Evolutionary conservation across 345 rosid genomes (phyloP), one percentile per base, ranked within the genome.

Genomic region (Eucalyptus erythrocorys): DNA sequence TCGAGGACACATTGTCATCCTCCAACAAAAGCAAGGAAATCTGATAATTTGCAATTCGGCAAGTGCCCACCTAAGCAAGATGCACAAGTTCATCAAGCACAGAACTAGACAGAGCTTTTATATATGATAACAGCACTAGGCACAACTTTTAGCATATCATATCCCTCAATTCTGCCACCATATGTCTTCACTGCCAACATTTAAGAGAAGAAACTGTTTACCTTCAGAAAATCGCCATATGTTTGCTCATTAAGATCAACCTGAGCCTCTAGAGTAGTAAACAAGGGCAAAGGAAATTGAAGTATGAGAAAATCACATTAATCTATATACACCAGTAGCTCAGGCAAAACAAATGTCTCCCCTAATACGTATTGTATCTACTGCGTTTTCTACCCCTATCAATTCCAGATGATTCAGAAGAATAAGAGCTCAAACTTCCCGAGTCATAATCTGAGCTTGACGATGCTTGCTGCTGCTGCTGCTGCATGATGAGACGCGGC

Each of bases 401-500:
- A n/a, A 86, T 45, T 32, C 48, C 86, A 42, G 57, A 81, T 13
- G 61, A 88, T 34, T 85, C 90, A 19, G 90, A 68, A 6, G 16
- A 89, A 48, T 96, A 93, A 34, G 95, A 64, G 37, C 90, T 94
- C 1, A 93, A 93, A 79, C 92, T 94, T 4, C 87, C 90, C 66
- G 91, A 92, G 37, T 66, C 93, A 42, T 80, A 92, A 59, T 89
- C 94, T 12, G 94, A 71, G 27, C 66, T 93, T 37, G 91, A 87
- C 15, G 80, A 93, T 4, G 94, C 91, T 48, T 86, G 92, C 42
- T 40, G 93, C 87, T 94, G 92, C 88, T 94, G 98, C 71, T 94
- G 99, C 91, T 96, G 97, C 99, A 96, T 95, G 90, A 96, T 96
- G 68, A 95, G 97, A 43, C 96, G 92, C 1, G 98, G 99, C 99